Conservation (phyloP, 176 grass and related monocot species). For the Dactylis glomerata region DNA sequence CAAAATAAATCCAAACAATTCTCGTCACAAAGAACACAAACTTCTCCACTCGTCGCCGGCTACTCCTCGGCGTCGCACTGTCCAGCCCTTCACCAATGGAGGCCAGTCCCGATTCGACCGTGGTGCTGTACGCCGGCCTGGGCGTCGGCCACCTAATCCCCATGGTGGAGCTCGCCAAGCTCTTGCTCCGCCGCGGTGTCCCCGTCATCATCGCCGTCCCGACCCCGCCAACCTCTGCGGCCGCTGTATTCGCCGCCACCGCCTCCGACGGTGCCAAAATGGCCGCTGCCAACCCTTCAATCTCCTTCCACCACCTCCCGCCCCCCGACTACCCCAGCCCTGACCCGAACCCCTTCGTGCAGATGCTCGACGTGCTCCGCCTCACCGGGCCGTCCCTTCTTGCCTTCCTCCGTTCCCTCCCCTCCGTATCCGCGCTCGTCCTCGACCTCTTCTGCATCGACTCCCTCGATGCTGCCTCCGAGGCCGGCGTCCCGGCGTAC, state of each 20-base stretch:
- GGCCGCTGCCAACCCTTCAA: neutral
- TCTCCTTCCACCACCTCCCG: constrained; percentile 26
- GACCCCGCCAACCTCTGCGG: neutral
- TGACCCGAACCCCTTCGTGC: neutral
- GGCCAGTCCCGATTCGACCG: neutral
- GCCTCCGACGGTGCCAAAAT: neutral
- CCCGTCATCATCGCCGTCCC: constrained; percentile 23
- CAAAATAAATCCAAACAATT: neutral
- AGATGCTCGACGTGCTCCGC: constrained; percentile 9
- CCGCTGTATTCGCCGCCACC: neutral
- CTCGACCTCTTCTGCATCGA: constrained; percentile 30
- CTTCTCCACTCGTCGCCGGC: neutral
- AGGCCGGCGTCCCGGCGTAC: constrained; percentile 11
- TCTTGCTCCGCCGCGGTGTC: constrained; percentile 25
- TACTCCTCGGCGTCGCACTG: neutral
- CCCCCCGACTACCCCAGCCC: constrained; percentile 5
- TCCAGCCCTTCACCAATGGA: neutral
- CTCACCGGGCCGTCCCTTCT: neutral
- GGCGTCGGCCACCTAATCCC: constrained; percentile 40
- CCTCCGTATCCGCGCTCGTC: constrained; percentile 18
- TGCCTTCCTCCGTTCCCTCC: neutral
- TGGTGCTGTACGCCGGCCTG: constrained; percentile 32
- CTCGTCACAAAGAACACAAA: neutral
- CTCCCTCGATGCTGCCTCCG: neutral
- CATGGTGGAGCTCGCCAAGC: constrained; percentile 54